Conservation (phyloP, 345 rosid species). For the Aethionema arabicum region DNA sequence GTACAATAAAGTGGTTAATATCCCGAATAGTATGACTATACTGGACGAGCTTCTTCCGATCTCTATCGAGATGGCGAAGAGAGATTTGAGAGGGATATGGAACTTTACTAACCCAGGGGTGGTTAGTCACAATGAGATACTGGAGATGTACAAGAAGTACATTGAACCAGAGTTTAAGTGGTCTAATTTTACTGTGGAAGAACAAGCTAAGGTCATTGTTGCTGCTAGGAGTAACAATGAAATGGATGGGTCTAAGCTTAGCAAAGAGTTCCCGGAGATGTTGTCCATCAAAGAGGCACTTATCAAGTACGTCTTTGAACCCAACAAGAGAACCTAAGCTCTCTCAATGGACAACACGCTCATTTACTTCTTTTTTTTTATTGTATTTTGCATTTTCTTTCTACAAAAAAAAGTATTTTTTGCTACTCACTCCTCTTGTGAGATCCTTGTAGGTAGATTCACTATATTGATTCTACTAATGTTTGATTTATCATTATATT, state of each 20-base stretch:
- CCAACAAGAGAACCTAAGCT: slow-evolving; percentile 46
- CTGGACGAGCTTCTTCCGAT: slow-evolving; percentile 60
- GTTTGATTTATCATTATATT: slow-evolving; percentile 32
- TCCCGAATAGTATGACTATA: slow-evolving; percentile 65
- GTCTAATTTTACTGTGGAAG: slow-evolving; percentile 52
- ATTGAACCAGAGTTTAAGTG: slow-evolving; percentile 49
- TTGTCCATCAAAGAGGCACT: slow-evolving; percentile 54
- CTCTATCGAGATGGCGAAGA: slow-evolving; percentile 62
- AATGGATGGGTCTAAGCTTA: slow-evolving; percentile 53
- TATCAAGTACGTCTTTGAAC: slow-evolving; percentile 47
- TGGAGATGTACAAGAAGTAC: slow-evolving; percentile 51
- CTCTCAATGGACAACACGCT: slow-evolving; percentile 13
- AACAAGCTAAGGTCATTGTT: slow-evolving; percentile 54
- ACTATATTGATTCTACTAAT: slow-evolving; percentile 37
- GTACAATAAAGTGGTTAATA: slow-evolving; percentile 56
- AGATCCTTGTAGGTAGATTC: slow-evolving; percentile 35
- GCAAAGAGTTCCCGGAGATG: slow-evolving; percentile 54
- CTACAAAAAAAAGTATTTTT: slow-evolving; percentile 1
- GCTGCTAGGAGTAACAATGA: slow-evolving; percentile 65
- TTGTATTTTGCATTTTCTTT: slow-evolving; percentile 5
- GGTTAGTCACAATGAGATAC: slow-evolving; percentile 55
- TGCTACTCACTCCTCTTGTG: slow-evolving; percentile 15
- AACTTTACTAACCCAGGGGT: slow-evolving; percentile 68
- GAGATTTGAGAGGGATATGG: slow-evolving; percentile 55
- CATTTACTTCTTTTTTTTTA: slow-evolving; percentile 1